Evolutionary conservation across 2,329 filamentous ascomycete genomes (phyloP), one percentile per base, ranked within the genome.

Genomic region (Diatrype stigma): DNA sequence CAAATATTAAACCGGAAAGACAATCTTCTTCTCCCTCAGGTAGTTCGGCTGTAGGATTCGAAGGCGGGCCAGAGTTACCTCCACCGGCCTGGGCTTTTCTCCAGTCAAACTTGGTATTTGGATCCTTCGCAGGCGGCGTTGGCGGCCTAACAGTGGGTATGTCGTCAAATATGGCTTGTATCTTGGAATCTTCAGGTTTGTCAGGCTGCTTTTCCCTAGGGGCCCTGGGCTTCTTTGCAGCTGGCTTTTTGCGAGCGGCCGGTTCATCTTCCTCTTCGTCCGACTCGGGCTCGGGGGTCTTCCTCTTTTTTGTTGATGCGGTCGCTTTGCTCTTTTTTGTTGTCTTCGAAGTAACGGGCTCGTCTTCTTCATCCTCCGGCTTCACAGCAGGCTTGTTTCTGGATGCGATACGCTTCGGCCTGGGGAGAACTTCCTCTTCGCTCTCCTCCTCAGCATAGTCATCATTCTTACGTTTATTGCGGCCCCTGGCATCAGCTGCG

Each of bases 21-120:
- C 94, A 99, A 60, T 96, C 95, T 11, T 94, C 89, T 48, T 85
- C 85, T 7, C 94, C 94, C 19, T 82, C 80, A 0, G 94, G 94
- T 46, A 96, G 73, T 28, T 77, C 82, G 10, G 78, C 73, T 11
- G 83, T 84, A 21, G 81, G 76, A 46, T 80, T 79, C 7, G 82
- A 81, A 17, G 89, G 82, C 19, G 84, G 81, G 2, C 82, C 80
- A 16, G 82, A 73, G 66, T 81, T 86, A 51, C 76, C 82, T 16
- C 80, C 82, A 50, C 82, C 77, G 60, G 76, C 68, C 52, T 68
- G 72, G 23, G 74, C 76, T 63, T 85, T 86, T 58, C 81, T 82
- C 77, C 83, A 97, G 65, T 95, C 85, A 61, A 93, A 96, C 62
- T 96, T 96, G 22, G 74, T 74, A 56, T 83, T 79, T 0, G 82